Base-by-base conservation (phyloP, 192 early-diverging fungal species). In the Linnemannia elongata region DNA sequence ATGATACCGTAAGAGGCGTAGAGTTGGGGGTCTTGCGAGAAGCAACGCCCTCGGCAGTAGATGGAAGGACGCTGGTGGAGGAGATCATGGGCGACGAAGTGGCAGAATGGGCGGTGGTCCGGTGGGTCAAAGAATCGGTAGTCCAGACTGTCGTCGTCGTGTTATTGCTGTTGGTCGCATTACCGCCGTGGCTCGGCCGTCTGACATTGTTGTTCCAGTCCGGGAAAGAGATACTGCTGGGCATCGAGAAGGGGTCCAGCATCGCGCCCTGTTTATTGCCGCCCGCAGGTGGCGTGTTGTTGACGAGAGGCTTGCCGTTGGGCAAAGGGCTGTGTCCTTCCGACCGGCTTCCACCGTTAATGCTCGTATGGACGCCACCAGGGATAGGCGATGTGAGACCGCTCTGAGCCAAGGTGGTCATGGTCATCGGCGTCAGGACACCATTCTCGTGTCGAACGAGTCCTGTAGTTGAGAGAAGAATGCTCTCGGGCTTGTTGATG, bases 161-260 rank as follows among this genome's bases (percentile, higher is more conserved):
- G 52, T 8, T 63, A 57, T 38, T 63, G 54, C 2, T 27, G 5
- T 24, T 33, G 47, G 60, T 35, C 2, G 39, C 20, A 24, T 24
- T 69, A 1, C 69, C 45, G 4, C 41, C 47, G 27, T 44, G 42
- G 57, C 68, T 78, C 22, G 72, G 33, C 18, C 69, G 74, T 6
- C 79, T 76, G 35, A 27, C 76, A 49, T 75, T 78, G 33, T 57
- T 66, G 60, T 33, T 68, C 44, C 57, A 42, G 20, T 73, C 76
- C 18, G 85, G 85, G 68, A 87, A 87, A 0, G 74, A 39, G 72
- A 87, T 81, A 75, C 85, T 87, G 63, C 85, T 81, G 6, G 85
- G 85, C 85, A 87, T 81, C 36, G 85, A 87, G 24, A 87, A 87
- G 6, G 85, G 85, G 27, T 87, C 85, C 60, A 87, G n/a, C 85